Percentiles rank a stretch among this genome's conserved stretches.
phyloP scores from a whole-genome alignment of 2,329 filamentous ascomycete genomes.

The Exophiala dermatitidis region DNA sequence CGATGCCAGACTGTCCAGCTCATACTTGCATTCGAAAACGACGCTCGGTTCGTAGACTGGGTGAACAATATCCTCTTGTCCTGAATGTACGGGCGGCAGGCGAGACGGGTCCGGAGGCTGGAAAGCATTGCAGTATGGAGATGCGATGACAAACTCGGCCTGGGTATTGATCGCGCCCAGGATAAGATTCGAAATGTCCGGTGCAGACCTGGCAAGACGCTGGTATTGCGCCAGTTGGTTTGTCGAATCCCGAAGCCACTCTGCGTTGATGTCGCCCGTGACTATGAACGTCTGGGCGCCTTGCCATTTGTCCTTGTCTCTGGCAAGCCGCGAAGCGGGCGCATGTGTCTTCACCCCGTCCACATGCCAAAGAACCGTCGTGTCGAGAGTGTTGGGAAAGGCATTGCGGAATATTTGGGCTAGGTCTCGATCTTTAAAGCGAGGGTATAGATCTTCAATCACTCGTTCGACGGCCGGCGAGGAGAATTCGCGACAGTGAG shows the following conservation, averaged over 20 bases:
- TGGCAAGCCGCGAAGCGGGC: constrained; percentile 34
- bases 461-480: constrained; percentile 82
- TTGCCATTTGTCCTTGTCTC: constrained; percentile 62
- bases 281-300: constrained; percentile 89
- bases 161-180: constrained; percentile 94
- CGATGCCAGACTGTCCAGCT: constrained; percentile 88
- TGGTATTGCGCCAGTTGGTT: constrained; percentile 94
- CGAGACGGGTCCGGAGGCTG: constrained; percentile 83
- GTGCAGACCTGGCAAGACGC: constrained; percentile 71
- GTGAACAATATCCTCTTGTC: constrained; percentile 76
- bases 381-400: constrained; percentile 86
- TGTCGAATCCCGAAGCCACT: constrained; percentile 82
- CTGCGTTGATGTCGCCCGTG: constrained; percentile 85
- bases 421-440: constrained; percentile 77
- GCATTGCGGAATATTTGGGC: constrained; percentile 92
- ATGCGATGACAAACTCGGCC: constrained; percentile 85
- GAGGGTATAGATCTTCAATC: constrained; percentile 71
- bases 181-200: constrained; percentile 68
- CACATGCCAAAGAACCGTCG: constrained; percentile 80
- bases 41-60: constrained; percentile 74
- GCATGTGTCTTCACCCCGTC: constrained; percentile 45
- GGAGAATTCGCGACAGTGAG: constrained; percentile 78
- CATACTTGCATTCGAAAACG: constrained; percentile 98
- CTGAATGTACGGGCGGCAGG: constrained; percentile 64
- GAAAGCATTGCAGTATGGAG: constrained; percentile 97